Conservation (phyloP, 441 rosid genomes). For the Eutrema salsugineum region DNA sequence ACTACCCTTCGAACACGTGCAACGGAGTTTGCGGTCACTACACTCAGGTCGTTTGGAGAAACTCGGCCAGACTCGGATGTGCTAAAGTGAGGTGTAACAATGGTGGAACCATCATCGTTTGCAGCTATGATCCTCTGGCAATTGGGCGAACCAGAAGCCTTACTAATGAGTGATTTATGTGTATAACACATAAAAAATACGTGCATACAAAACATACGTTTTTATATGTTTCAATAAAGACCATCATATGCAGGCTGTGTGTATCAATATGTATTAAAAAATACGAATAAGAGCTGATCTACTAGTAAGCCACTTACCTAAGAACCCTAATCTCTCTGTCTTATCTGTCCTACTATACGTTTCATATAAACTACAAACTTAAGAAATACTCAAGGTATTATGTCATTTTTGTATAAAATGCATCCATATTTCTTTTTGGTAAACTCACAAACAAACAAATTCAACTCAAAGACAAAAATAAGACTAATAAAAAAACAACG, state of each 20-base stretch:
- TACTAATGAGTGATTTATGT: constrained; percentile 3
- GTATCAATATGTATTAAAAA: not conserved
- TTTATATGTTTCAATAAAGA: not conserved
- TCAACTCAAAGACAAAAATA: too few relatives aligned
- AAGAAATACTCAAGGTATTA: too few relatives aligned
- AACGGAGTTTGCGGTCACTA: constrained; percentile 27
- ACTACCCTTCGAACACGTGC: constrained; percentile 24
- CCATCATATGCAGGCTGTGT: not conserved
- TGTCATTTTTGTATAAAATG: too few relatives aligned
- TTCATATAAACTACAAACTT: too few relatives aligned
- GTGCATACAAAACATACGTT: not conserved
- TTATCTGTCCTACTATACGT: too few relatives aligned
- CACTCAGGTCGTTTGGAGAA: constrained; percentile 40
- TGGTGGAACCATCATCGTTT: constrained; percentile 30
- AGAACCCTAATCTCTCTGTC: not conserved
- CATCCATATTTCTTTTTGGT: too few relatives aligned
- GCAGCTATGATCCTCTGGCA: constrained; percentile 36
- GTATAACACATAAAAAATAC: not conserved
- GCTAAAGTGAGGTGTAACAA: constrained; percentile 27
- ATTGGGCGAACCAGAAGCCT: constrained; percentile 13
- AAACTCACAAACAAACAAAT: too few relatives aligned
- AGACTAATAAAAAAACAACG: too few relatives aligned
- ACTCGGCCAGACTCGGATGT: constrained; percentile 35
- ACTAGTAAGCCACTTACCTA: not conserved
- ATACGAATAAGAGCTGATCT: not conserved